Evolutionary conservation across 257 asterid species (phyloP).

Genomic region (Catharanthus roseus): DNA sequence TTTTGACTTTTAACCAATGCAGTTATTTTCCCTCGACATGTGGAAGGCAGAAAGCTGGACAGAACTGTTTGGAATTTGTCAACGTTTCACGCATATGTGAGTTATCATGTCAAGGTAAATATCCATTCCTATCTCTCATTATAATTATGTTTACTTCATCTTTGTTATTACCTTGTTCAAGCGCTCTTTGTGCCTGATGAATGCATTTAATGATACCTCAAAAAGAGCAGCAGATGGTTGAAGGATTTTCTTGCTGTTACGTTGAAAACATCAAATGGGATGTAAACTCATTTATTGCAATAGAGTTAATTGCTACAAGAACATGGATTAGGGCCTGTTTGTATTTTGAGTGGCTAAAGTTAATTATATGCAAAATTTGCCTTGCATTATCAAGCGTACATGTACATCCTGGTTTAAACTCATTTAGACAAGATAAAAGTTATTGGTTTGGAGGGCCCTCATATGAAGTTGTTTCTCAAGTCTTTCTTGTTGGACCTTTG

Average conservation of each 20-base stretch:
- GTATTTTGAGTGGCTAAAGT: neutral
- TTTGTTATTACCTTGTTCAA: conserved; percentile 55
- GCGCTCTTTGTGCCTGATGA: conserved; percentile 61
- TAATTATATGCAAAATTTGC: neutral
- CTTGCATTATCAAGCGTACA: neutral
- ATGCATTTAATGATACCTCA: conserved; percentile 47
- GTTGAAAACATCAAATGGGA: neutral
- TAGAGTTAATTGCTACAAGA: too few relatives aligned
- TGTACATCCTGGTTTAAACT: neutral
- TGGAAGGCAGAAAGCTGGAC: conserved; percentile 91
- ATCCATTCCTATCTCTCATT: conserved; percentile 13
- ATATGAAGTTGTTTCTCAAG: neutral
- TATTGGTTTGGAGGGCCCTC: neutral
- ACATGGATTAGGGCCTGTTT: neutral
- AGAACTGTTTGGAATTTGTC: conserved; percentile 91
- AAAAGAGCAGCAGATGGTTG: neutral
- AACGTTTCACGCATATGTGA: conserved; percentile 92
- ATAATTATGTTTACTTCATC: conserved; percentile 1
- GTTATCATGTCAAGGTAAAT: conserved; percentile 91
- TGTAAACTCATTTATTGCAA: neutral
- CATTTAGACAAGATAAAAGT: neutral
- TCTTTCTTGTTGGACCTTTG: neutral
- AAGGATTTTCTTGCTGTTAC: neutral
- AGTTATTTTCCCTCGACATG: conserved; percentile 90
- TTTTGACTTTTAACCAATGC: conserved; percentile 23